Evolutionary conservation across 2,329 filamentous ascomycete genomes (phyloP), one percentile per base, ranked within the genome.

Genomic region (Arthroderma sp.): DNA sequence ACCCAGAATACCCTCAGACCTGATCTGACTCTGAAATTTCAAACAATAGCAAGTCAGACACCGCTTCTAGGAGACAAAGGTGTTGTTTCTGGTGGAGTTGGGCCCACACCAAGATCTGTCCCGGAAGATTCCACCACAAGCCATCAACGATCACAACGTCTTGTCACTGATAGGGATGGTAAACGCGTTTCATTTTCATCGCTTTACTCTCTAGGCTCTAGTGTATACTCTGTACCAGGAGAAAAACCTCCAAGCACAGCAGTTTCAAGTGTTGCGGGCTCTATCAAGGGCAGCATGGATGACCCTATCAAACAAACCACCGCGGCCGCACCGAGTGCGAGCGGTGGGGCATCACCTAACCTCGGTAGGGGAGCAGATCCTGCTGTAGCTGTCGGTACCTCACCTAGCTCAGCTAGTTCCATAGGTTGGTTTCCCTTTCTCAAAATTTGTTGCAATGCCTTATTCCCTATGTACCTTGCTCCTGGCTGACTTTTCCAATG

Each of bases 151-250:
- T 41, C 38, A 31, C 44, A 45, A 42, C 48, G 45, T 32, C 42
- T 29, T 31, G n/a, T 45, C 29, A 42, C 45, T 33, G 45, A 48
- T 29, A 38, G 44, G 22, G 68, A 80, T 34, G 69, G 69, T 38
- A 82, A 84, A 55, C 77, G 83, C 42, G 70, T 83, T 58, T 87
- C 83, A 27, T 74, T 82, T 48, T 84, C 81, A 5, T 88, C 83
- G 1, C 66, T 85, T 42, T 82, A 83, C 57, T 86, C 82, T 30
- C 65, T 58, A 11, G 52, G 49, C 39, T 52, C 50, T 9, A 52
- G 43, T 45, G 34, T 49, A 27, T 29, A 51, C 42, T 49, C 50
- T 42, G n/a, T 39, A 22, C 38, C 43, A 5, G 38, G 58, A 56
- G 52, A 57, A 44, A 49, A 53, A 50, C 45, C 53, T 40, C 48